Base-by-base conservation (phyloP, 1,284 basidiomycete genomes). In the Cutaneotrichosporon sp. region DNA sequence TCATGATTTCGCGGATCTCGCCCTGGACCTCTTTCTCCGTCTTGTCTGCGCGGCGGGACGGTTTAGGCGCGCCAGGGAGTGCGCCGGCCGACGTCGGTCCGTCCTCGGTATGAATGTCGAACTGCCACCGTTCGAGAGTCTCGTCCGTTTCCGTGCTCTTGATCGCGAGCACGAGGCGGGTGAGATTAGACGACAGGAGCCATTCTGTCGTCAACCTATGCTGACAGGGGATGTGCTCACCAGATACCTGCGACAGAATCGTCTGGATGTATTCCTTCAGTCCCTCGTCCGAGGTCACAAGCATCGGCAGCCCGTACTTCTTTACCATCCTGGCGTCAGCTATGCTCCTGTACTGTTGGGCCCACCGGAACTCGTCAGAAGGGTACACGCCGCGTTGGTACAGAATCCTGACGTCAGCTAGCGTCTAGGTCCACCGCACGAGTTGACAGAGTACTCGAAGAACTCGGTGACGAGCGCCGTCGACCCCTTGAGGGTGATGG, bases 341-440 rank as follows among this genome's bases (percentile, higher is more conserved):
- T n/a, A n/a, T n/a, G 10, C 14, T n/a, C n/a, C 17, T 4, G 17
- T 4, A 4, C 9, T 4, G 10, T 20, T 3, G 4, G 18, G 57
- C 70, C 47, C 47, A 74, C 73, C 68, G 60, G 54, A 99, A 99
- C 75, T 99, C 96, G 74, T 98, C 94, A 0, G 90, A 86, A 1
- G 96, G 93, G 72, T 98, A 99, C 26, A 99, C 90, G 49, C 90
- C 90, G 26, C 96, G 83, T 76, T 98, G 94, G 76, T 96, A 98
- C 43, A 99, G 79, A 66, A 99, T 97, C 17, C 90, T 93, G 66
- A 23, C 18, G 42, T 54, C 50, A 58, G 62, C 52, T 35, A 34
- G n/a, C n/a, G n/a, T n/a, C n/a, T n/a, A n/a, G n/a, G n/a, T n/a
- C n/a, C n/a, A n/a, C n/a, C n/a, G n/a, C 67, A 91, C 90, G 86